phyloP scores from a whole-genome alignment of 768 basidiomycete species.

The Inosperma sp. region DNA sequence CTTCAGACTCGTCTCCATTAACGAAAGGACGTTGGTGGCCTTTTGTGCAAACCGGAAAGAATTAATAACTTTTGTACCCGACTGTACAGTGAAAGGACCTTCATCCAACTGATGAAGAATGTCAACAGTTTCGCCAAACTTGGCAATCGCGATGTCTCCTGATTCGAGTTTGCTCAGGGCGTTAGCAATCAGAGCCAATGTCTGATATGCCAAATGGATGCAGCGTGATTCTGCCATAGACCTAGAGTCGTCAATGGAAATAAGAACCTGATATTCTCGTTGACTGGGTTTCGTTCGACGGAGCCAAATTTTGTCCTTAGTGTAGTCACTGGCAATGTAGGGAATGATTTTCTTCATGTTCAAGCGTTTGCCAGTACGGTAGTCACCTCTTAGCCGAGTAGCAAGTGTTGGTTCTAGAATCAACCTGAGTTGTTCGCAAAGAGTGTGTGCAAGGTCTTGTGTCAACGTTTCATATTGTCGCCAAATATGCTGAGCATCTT shows the following conservation, averaged over 20 bases:
- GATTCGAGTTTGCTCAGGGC: constrained; percentile 89
- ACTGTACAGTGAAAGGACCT: constrained; percentile 75
- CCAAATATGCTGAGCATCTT: constrained; percentile 77
- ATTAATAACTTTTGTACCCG: constrained; percentile 74
- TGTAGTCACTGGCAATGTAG: constrained; percentile 98
- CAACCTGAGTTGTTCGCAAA: constrained; percentile 95
- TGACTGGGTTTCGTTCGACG: constrained; percentile 90
- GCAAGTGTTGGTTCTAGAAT: constrained; percentile 94
- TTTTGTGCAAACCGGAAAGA: constrained; percentile 89
- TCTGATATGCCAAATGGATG: constrained; percentile 90
- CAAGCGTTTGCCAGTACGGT: constrained; percentile 92
- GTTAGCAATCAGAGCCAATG: constrained; percentile 86
- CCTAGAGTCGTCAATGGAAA: constrained; percentile 93
- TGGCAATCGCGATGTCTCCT: constrained; percentile 89
- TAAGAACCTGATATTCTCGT: constrained; percentile 91
- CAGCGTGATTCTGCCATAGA: constrained; percentile 95
- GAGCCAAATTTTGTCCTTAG: constrained; percentile 99
- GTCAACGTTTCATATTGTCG: constrained; percentile 87
- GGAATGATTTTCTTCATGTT: constrained; percentile 99
- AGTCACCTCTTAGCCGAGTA: constrained; percentile 92
- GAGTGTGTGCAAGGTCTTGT: constrained; percentile 80
- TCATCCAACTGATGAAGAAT: constrained; percentile 83
- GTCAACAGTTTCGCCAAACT: constrained; percentile 86
- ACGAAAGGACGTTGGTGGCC: constrained; percentile 78
- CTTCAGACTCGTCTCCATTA: constrained; percentile 74